These are phyloP conservation scores for Fusarium sp. DNA, from an alignment of 2,329 filamentous ascomycete species.

Conservation along the genomic window DNA sequence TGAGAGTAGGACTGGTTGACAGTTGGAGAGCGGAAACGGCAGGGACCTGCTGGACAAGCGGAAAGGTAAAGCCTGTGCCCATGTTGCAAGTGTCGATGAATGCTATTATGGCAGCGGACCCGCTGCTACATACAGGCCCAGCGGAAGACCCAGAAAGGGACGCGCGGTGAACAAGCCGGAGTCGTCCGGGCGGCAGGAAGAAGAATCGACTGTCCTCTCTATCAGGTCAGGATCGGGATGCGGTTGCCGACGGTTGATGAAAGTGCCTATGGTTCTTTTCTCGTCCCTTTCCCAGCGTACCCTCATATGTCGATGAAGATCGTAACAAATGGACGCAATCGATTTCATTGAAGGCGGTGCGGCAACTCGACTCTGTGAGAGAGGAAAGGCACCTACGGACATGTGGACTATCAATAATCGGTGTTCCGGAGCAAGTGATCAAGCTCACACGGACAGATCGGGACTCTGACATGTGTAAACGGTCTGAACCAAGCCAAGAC, in stretches of 20 bases:
- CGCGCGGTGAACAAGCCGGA: slow-evolving; percentile 42
- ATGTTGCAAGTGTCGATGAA: slow-evolving; percentile 17
- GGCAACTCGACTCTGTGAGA: background rate
- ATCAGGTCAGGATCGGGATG: slow-evolving; percentile 13
- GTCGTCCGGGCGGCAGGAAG: slow-evolving; percentile 38
- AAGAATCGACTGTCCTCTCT: slow-evolving; percentile 16
- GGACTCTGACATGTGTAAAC: slow-evolving; percentile 12
- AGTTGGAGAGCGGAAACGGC: slow-evolving; percentile 31
- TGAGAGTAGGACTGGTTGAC: slow-evolving; percentile 20
- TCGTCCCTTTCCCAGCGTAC: slow-evolving; percentile 9
- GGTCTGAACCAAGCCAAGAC: background rate
- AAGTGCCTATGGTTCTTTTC: slow-evolving; percentile 14
- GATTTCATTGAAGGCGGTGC: background rate
- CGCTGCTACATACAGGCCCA: slow-evolving; percentile 34
- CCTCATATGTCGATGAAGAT: slow-evolving; percentile 3
- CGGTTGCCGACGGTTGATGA: slow-evolving; percentile 24
- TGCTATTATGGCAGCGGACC: slow-evolving; percentile 30
- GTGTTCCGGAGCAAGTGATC: background rate
- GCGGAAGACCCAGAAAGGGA: slow-evolving; percentile 34
- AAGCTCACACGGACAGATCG: background rate
- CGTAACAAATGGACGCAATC: background rate
- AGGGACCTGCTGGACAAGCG: slow-evolving; percentile 35
- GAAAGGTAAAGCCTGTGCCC: slow-evolving; percentile 17
- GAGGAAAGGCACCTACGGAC: background rate
- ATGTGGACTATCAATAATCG: background rate